Evolutionary conservation across 257 asterid genomes (phyloP).

Genomic region (Solanum neorickii): DNA sequence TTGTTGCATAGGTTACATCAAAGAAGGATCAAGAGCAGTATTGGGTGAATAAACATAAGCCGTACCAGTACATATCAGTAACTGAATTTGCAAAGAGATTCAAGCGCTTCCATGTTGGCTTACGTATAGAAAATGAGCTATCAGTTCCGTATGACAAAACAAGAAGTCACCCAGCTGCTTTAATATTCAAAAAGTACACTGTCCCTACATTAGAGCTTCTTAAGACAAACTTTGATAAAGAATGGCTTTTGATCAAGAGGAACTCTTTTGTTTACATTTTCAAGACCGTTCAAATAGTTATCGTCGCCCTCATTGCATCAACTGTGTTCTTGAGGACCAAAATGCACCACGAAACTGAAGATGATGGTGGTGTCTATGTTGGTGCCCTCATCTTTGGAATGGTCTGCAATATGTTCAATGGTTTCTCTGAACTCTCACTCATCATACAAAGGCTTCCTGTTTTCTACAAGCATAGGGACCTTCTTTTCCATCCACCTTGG

Average conservation of each 20-base stretch:
- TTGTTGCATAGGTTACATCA: constrained; percentile 43
- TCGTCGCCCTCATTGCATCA: constrained; percentile 49
- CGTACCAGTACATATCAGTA: constrained; percentile 32
- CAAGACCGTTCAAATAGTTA: constrained; percentile 52
- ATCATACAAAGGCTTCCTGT: constrained; percentile 64
- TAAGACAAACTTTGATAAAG: constrained; percentile 46
- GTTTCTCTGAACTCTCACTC: constrained; percentile 48
- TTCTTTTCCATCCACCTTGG: constrained; percentile 69
- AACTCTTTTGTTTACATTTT: constrained; percentile 54
- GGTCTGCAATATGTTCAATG: constrained; percentile 53
- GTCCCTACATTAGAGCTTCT: constrained; percentile 46
- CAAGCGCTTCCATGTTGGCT: constrained; percentile 43
- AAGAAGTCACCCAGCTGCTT: constrained; percentile 39
- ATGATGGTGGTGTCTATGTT: constrained; percentile 31
- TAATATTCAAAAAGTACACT: constrained; percentile 33
- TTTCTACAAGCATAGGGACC: constrained; percentile 61
- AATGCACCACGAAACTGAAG: constrained; percentile 25
- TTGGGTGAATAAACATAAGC: constrained; percentile 30
- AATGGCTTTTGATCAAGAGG: constrained; percentile 62
- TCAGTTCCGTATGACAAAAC: constrained; percentile 37
- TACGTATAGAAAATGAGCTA: constrained; percentile 29
- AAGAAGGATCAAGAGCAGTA: constrained; percentile 67
- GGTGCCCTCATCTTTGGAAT: constrained; percentile 57
- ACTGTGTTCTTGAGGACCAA: constrained; percentile 55
- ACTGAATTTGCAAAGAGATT: constrained; percentile 37